phyloP scores from a whole-genome alignment of 2,329 filamentous ascomycete species.

The Aspergillus terreus region DNA sequence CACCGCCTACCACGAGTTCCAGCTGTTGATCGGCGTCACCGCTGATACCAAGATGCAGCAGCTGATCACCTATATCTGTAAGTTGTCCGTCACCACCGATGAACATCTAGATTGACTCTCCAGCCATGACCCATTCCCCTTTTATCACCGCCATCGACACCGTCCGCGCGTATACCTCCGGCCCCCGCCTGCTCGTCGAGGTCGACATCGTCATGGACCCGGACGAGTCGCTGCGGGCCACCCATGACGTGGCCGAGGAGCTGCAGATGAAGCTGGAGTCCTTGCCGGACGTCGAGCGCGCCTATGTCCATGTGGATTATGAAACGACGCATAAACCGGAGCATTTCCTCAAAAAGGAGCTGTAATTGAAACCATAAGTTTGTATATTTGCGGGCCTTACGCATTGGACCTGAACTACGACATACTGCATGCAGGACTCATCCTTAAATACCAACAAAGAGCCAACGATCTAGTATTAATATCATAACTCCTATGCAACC shows the following conservation, averaged over 20 bases:
- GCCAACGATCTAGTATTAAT: too few relatives aligned
- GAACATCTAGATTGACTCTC: background rate
- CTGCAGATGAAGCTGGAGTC: constrained; percentile 92
- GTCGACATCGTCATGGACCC: constrained; percentile 94
- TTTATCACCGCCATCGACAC: constrained; percentile 85
- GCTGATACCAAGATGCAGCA: constrained; percentile 83
- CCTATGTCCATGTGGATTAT: constrained; percentile 96
- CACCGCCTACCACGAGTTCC: constrained; percentile 84
- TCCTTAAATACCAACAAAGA: too few relatives aligned
- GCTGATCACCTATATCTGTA: constrained; percentile 89
- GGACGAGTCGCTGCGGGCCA: constrained; percentile 65
- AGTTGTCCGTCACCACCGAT: constrained; percentile 17
- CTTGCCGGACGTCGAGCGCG: constrained; percentile 84
- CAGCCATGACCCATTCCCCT: constrained; percentile 78
- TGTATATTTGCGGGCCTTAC: background rate
- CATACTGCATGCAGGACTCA: too few relatives aligned
- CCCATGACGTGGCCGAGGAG: constrained; percentile 90
- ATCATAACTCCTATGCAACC: too few relatives aligned
- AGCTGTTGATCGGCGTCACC: constrained; percentile 84
- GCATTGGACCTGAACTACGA: background rate
- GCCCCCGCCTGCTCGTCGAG: constrained; percentile 85
- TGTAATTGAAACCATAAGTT: constrained; percentile 33
- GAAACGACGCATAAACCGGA: constrained; percentile 95
- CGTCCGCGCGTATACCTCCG: constrained; percentile 88
- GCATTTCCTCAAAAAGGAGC: constrained; percentile 66